Evolutionary conservation across 2,329 filamentous ascomycete species (phyloP), one percentile per base, ranked within the genome.

Genomic region (Aspergillus sp.): DNA sequence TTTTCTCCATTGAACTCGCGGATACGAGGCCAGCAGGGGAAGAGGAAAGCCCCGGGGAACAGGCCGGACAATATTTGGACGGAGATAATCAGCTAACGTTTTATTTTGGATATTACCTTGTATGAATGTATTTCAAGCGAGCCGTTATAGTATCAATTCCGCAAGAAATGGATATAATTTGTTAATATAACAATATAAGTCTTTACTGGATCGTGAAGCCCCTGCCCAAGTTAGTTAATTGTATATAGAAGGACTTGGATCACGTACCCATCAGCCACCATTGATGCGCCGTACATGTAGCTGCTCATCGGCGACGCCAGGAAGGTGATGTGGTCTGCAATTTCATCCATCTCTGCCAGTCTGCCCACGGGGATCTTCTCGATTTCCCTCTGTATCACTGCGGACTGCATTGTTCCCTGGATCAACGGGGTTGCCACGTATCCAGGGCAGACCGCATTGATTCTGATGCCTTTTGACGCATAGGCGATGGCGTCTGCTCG

Each of bases 371-470:
- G 79, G 3, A 79, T 80, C 52, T 74, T 76, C 2, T 66, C 64
- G 24, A 81, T 68, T 56, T 82, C 79, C 1, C 27, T 22, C 19
- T 41, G 17, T n/a, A 39, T 22, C 12, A 45, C 42, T 11, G 34
- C 42, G 0, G 56, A 33, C 15, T 51, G 34, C 17, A 51, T 49
- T 22, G 30, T 24, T 2, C 20, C 11, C 24, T 42, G 24, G 2
- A 45, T 20, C 46, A 56, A 13, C 4, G 54, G 39, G 0, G 54
- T 56, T 5, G 62, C 34, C 79, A 68, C 70, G 51, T 66, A 76
- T 53, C 79, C 82, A 0, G 83, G 84, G 55, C 84, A 85, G n/a
- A 86, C 80, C 3, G 82, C 83, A 64, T 87, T 87, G 68, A 87
- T 82, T 49, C 83, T 79, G 56, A 86, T 84, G 3, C 78, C 79